Conservation (phyloP, 306 rosid species). For the Pyrus pyrifolia region DNA sequence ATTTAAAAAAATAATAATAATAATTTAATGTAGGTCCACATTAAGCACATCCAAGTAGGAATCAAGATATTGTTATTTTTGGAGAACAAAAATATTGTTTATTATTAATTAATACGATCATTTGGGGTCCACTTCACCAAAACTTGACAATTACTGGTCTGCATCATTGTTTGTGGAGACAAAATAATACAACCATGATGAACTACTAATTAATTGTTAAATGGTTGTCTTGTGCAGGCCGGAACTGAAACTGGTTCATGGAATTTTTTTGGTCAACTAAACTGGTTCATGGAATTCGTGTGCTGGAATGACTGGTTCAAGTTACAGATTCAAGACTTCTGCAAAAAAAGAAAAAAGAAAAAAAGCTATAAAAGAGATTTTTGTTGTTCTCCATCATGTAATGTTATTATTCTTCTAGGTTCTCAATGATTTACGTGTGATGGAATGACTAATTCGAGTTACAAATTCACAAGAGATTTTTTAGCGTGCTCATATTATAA, state of each 20-base stretch:
- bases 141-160: conserved; percentile 6
- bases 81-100: too few species aligned
- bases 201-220: neutral
- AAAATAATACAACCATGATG: neutral
- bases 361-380: neutral
- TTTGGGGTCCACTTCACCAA: conserved; percentile 6
- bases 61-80: neutral
- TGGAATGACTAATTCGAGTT: too few species aligned
- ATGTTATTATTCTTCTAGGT: too few species aligned
- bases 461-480: too few species aligned
- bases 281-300: neutral
- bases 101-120: neutral
- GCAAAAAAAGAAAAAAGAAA: neutral
- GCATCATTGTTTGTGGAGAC: conserved; percentile 1
- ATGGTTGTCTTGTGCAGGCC: conserved; percentile 11
- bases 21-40: conserved; percentile 5
- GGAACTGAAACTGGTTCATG: neutral
- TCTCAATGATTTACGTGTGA: too few species aligned
- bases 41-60: conserved; percentile 13
- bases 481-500: too few species aligned
- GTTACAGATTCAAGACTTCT: neutral
- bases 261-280: neutral
- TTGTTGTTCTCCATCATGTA: too few species aligned
- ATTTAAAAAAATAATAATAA: neutral
- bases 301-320: conserved; percentile 15